Evolutionary conservation across 2,329 filamentous ascomycete genomes (phyloP).

Genomic region (Neopestalotiopsis sp.): DNA sequence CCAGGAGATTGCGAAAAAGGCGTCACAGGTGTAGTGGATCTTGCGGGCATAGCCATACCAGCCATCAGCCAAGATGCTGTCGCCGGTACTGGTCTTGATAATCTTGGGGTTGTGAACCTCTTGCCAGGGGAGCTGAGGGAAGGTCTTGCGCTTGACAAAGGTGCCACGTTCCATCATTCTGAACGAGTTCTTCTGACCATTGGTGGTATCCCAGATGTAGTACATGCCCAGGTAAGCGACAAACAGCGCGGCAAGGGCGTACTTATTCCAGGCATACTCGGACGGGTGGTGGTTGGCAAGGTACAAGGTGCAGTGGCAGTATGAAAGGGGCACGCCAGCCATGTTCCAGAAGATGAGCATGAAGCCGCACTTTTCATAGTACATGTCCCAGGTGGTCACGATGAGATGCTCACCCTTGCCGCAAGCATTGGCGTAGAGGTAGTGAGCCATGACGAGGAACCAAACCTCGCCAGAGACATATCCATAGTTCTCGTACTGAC

Average conservation of each 20-base stretch:
- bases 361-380: constrained; percentile 96
- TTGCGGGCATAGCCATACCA: constrained; percentile 82
- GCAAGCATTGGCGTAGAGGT: constrained; percentile 90
- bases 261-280: constrained; percentile 77
- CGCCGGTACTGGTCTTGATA: constrained; percentile 74
- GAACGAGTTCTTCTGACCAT: constrained; percentile 94
- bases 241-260: constrained; percentile 68
- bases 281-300: constrained; percentile 82
- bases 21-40: constrained; percentile 55
- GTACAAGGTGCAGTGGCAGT: constrained; percentile 93
- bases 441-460: constrained; percentile 88
- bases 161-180: constrained; percentile 79
- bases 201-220: constrained; percentile 91
- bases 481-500: constrained; percentile 84
- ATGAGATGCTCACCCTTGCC: constrained; percentile 92
- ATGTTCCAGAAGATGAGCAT: constrained; percentile 99
- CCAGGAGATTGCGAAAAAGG: constrained; percentile 55
- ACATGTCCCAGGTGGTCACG: constrained; percentile 92
- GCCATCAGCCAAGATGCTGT: constrained; percentile 80
- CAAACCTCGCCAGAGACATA: constrained; percentile 85
- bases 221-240: constrained; percentile 80
- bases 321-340: constrained; percentile 86
- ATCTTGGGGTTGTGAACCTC: constrained; percentile 79
- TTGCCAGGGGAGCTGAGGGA: constrained; percentile 91
- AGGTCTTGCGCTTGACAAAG: constrained; percentile 73